Conservation (phyloP, 306 rosid genomes). For the Cucurbita argyrosperma region DNA sequence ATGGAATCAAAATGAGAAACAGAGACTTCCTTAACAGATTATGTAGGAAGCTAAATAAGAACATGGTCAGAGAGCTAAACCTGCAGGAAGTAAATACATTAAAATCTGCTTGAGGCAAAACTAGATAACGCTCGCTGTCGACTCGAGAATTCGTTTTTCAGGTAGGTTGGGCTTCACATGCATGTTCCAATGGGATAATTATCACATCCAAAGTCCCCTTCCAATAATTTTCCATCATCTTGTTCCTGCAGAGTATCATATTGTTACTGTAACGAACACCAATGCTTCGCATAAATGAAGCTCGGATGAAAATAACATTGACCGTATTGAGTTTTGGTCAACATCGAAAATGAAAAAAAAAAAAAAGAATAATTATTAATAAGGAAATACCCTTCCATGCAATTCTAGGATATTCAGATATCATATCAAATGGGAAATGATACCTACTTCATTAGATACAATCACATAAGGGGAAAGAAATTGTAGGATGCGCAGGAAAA, state of each 20-base stretch:
- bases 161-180: slow-evolving; percentile 7
- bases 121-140: neutral
- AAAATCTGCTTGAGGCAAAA: neutral
- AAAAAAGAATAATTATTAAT: neutral
- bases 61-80: neutral
- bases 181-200: slow-evolving; percentile 33
- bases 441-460: neutral
- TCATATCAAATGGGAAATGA: neutral
- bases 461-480: neutral
- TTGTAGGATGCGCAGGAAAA: neutral
- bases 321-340: neutral
- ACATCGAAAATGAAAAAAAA: neutral
- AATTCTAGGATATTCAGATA: neutral
- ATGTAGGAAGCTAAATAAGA: slow-evolving; percentile 1
- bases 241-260: slow-evolving; percentile 49
- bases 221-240: slow-evolving; percentile 28
- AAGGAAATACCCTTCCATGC: neutral
- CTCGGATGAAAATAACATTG: neutral
- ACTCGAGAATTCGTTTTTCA: neutral
- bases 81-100: slow-evolving; percentile 1
- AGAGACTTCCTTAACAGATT: slow-evolving; percentile 1
- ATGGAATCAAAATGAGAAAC: neutral
- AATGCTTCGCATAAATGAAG: neutral
- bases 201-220: slow-evolving; percentile 37
- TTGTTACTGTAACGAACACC: neutral